Evolutionary conservation across 2,329 filamentous ascomycete species (phyloP).

Genomic region (Fusarium brevicatenulatum): DNA sequence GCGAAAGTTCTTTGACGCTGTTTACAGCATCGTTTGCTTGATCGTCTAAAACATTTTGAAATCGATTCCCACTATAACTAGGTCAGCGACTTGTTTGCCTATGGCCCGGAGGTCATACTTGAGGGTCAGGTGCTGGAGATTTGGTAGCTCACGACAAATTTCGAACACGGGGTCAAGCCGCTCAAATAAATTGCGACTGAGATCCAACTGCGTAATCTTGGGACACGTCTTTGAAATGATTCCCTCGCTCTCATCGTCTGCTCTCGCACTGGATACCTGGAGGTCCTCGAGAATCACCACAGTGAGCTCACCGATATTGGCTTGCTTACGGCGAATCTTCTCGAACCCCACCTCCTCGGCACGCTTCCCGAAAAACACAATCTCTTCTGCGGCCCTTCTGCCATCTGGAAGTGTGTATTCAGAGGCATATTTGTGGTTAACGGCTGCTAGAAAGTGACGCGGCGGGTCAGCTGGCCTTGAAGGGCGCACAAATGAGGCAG

Average conservation of each 20-base stretch:
- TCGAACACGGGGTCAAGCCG: conserved; percentile 71
- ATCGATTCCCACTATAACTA: conserved; percentile 75
- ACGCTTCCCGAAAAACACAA: conserved; percentile 80
- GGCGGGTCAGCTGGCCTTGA: conserved; percentile 74
- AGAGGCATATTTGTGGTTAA: conserved; percentile 85
- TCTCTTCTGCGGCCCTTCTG: conserved; percentile 56
- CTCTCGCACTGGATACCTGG: conserved; percentile 61
- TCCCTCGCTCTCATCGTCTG: conserved; percentile 44
- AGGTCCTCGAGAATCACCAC: conserved; percentile 85
- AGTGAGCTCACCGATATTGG: conserved; percentile 79
- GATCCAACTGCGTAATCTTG: conserved; percentile 79
- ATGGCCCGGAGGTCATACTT: conserved; percentile 65
- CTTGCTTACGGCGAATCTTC: conserved; percentile 84
- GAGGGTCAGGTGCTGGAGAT: conserved; percentile 72
- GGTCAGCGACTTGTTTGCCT: conserved; percentile 27
- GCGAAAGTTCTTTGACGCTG: conserved; percentile 67
- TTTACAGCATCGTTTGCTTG: conserved; percentile 54
- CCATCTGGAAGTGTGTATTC: conserved; percentile 54
- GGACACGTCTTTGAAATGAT: conserved; percentile 65
- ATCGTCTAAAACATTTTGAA: conserved; percentile 57
- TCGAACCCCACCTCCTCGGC: conserved; percentile 96
- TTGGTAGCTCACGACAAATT: conserved; percentile 77
- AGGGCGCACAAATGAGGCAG: conserved; percentile 88
- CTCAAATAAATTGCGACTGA: conserved; percentile 85
- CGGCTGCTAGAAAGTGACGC: conserved; percentile 80